Base-by-base conservation (phyloP, 1,284 basidiomycete species). In the Puccinia hordei region DNA sequence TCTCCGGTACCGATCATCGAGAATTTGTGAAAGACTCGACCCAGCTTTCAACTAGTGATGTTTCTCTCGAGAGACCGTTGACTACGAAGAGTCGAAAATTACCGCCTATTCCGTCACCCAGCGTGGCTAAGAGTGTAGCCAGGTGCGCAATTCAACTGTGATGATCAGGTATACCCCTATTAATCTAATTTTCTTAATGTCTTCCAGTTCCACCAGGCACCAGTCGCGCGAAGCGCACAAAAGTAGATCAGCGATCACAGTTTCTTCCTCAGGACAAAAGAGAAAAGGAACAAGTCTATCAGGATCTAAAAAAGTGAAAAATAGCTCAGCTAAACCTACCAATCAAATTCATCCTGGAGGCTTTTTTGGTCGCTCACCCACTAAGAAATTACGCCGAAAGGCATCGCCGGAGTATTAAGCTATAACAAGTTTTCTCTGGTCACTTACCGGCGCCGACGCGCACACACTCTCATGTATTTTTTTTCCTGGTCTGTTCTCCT, bases 351-450 rank as follows among this genome's bases (percentile, higher is more conserved):
- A 35, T 73, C 71, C 71, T 33, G 71, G 71, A 1, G 71, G 71
- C 4, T 73, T 38, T 44, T 33, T 73, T 33, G 71, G 71, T 13
- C 71, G 53, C 10, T 55, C 53, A n/a, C 71, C 71, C n/a, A 57
- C 71, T 38, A 73, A 73, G 59, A 73, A 73, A 73, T 44, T 73
- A 44, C 49, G 71, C n/a, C 22, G 71, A n/a, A 73, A 73, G 53
- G 71, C 71, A 6, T 55, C 49, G 15, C 71, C 71, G 30, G 53
- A 73, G 27, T 71, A 33, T 49, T 49, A 49, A 49, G 15, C 17
- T 49, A 9, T 49, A 5, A 19, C 46, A n/a, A n/a, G n/a, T n/a
- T n/a, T n/a, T n/a, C 46, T 55, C n/a, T 55, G 53, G 53, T 55
- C 53, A 55, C 24, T 55, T 12, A 55, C 24, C 22, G 53, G 24